Percentiles rank a stretch among this genome's conserved stretches.
Conservation (phyloP, 1,284 basidiomycete genomes). For the Heterobasidion occidentale region DNA sequence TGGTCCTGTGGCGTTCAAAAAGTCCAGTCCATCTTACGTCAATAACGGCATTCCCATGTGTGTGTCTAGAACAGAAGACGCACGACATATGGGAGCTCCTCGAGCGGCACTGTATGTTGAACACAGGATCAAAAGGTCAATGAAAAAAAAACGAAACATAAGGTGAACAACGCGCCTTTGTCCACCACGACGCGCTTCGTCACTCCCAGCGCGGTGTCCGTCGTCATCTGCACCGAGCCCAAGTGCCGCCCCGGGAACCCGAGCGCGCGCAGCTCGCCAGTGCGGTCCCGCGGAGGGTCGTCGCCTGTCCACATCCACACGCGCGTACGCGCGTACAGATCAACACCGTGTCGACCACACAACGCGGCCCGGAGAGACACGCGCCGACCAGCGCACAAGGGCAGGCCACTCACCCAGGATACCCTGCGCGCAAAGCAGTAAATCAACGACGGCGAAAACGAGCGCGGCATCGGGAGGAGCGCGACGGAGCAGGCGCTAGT, state of each 20-base stretch:
- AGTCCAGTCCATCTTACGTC: background rate
- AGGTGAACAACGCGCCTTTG: constrained; percentile 27
- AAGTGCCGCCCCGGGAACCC: constrained; percentile 85
- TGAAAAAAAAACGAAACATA: constrained; percentile 19
- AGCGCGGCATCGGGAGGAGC: background rate
- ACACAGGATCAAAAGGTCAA: background rate
- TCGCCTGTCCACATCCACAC: constrained; percentile 46
- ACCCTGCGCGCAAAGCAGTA: constrained; percentile 16
- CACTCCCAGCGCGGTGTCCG: constrained; percentile 93
- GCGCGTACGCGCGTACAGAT: background rate
- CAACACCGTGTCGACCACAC: background rate
- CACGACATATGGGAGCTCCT: constrained; percentile 70
- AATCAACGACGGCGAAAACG: background rate
- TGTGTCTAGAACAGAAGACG: constrained; percentile 6
- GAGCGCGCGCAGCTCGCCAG: constrained; percentile 76
- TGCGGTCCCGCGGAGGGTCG: constrained; percentile 86
- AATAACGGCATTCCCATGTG: background rate
- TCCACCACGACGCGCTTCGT: constrained; percentile 86
- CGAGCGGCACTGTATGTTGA: constrained; percentile 44
- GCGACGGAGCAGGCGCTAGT: background rate
- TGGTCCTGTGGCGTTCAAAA: constrained; percentile 46
- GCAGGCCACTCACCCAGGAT: constrained; percentile 34
- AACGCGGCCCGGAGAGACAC: background rate
- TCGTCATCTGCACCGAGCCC: constrained; percentile 92
- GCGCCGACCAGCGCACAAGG: too few species aligned